A percentile compares a stretch with the other conserved stretches of the same genome.
phyloP scores from a whole-genome alignment of 148 eudicot genomes.

The Spergularia marina region DNA sequence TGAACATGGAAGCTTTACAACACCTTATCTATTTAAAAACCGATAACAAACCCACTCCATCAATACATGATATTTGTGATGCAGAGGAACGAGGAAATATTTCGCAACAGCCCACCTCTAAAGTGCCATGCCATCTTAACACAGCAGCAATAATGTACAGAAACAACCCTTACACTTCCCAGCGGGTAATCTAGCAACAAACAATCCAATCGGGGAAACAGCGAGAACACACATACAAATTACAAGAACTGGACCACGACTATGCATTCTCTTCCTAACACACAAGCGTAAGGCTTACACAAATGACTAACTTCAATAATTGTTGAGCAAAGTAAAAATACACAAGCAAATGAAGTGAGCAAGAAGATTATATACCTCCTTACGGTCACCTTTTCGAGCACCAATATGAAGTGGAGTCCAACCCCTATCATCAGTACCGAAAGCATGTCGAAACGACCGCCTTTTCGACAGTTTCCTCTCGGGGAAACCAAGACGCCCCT shows the following conservation, averaged over 20 bases:
- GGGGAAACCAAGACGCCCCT: conserved; percentile 27
- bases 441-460: conserved; percentile 31
- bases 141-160: not conserved
- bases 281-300: not conserved
- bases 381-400: conserved; percentile 63
- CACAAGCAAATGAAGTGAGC: not conserved
- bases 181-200: too few relatives aligned
- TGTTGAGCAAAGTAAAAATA: not conserved
- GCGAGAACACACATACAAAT: not conserved
- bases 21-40: too few relatives aligned
- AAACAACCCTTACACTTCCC: not conserved
- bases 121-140: not conserved
- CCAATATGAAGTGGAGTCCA: conserved; percentile 75
- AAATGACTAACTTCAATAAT: not conserved
- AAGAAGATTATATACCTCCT: conserved; percentile 41
- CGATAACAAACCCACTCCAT: too few relatives aligned
- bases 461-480: conserved; percentile 40
- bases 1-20: too few relatives aligned
- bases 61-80: too few relatives aligned
- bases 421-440: conserved; percentile 72
- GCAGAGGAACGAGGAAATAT: not conserved
- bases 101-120: not conserved
- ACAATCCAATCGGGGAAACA: too few relatives aligned
- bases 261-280: not conserved
- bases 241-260: not conserved